Evolutionary conservation across 2,329 filamentous ascomycete genomes (phyloP), one percentile per base, ranked within the genome.

Genomic region (Colletotrichum gloeosporioides): DNA sequence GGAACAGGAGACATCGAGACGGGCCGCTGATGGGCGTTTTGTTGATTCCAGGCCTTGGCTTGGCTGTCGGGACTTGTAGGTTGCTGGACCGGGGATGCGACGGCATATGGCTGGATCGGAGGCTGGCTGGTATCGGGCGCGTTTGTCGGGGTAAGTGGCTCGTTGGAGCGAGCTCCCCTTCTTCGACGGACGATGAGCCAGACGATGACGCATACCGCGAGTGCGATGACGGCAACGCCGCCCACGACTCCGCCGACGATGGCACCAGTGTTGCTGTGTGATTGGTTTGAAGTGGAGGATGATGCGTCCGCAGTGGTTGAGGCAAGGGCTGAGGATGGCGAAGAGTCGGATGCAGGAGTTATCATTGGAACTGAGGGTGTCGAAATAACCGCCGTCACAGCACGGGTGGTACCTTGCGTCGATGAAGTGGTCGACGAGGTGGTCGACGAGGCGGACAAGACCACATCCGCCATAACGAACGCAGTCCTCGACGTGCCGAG

Each of bases 201-300:
- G 39, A 49, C 18, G 39, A 49, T 7, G 39, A 49, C 6, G 39
- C 39, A 49, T 12, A 6, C 39, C 22, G 39, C 39, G 39, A 49
- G 39, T 0, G 39, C 39, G 0, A 49, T 49, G 0, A 49, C 18
- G 0, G 39, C 18, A 0, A 49, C 9, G 39, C 39, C 39, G 9
- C 39, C 39, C 7, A 49, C 39, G 39, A n/a, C 39, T 10, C 39
- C 39, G 39, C 39, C 39, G 39, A 49, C 39, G 39, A 49, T 49
- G 18, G 39, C 39, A 4, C 39, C 39, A 6, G 18, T 49, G 39
- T 49, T 49, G 39, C 39, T 49, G 39, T 44, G 39, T 2, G 39
- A 6, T 5, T 44, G 3, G 3, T 4, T 3, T 2, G 5, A n/a
- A 3, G 39, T 2, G 0, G 39, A 4, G 39, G 39, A 49, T 1